Evolutionary conservation across 2,329 filamentous ascomycete genomes (phyloP).

Genomic region (Calonectria leucothoes): DNA sequence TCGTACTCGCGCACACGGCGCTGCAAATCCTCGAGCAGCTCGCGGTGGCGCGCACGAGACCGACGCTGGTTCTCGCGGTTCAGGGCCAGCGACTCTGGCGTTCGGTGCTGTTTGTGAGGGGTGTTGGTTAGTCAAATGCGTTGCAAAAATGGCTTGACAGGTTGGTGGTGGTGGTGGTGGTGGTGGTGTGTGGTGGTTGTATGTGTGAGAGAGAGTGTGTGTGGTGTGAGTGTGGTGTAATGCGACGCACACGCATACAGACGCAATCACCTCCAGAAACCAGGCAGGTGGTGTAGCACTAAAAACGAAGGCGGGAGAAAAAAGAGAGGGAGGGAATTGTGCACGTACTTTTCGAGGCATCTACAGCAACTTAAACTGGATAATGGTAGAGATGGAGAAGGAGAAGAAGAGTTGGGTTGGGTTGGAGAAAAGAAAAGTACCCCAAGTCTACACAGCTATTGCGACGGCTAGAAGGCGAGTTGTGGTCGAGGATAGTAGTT

Average conservation of each 20-base stretch:
- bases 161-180: neutral
- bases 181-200: neutral
- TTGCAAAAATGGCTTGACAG: neutral
- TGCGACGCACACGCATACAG: neutral
- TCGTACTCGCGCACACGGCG: slow-evolving; percentile 55
- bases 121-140: neutral
- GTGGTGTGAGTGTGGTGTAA: neutral
- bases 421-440: neutral
- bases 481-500: neutral
- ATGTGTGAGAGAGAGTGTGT: neutral
- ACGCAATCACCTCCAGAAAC: neutral
- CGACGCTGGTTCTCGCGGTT: slow-evolving; percentile 59
- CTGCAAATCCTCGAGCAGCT: slow-evolving; percentile 57
- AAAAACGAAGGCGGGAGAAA: neutral
- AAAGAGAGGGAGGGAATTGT: neutral
- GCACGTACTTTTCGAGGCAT: slow-evolving; percentile 24
- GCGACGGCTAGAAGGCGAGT: neutral
- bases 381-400: neutral
- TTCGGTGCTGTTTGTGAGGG: slow-evolving; percentile 27
- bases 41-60: slow-evolving; percentile 56
- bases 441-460: neutral
- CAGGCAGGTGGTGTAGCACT: neutral
- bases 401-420: neutral
- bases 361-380: neutral
- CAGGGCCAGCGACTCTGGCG: slow-evolving; percentile 41